phyloP scores from a whole-genome alignment of 2,329 filamentous ascomycete species.

The Coniochaeta sp. region DNA sequence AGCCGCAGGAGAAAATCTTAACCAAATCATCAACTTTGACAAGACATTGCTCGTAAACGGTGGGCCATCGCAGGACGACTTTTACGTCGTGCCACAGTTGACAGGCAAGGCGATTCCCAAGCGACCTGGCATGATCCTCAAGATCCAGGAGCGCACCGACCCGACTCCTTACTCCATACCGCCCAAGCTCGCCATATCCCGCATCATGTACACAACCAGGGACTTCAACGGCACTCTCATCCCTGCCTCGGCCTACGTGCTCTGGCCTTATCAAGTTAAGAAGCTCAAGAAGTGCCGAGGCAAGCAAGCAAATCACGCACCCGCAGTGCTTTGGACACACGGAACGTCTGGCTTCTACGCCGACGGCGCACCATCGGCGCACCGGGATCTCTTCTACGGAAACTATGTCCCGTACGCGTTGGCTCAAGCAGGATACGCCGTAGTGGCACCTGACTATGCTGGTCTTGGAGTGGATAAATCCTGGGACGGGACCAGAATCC shows the following conservation, averaged over 20 bases:
- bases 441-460: slow-evolving; percentile 37
- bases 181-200: slow-evolving; percentile 33
- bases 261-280: slow-evolving; percentile 36
- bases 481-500: slow-evolving; percentile 23
- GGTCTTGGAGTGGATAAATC: slow-evolving; percentile 30
- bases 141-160: slow-evolving; percentile 30
- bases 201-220: slow-evolving; percentile 38
- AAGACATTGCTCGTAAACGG: too few relatives aligned
- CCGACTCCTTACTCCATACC: slow-evolving; percentile 30
- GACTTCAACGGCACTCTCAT: slow-evolving; percentile 35
- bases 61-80: too few relatives aligned
- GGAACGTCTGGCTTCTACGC: slow-evolving; percentile 33
- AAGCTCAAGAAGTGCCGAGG: slow-evolving; percentile 4
- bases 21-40: too few relatives aligned
- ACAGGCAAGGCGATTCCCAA: too few relatives aligned
- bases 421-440: slow-evolving; percentile 34
- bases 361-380: slow-evolving; percentile 30
- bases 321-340: slow-evolving; percentile 34
- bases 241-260: slow-evolving; percentile 40
- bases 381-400: slow-evolving; percentile 32
- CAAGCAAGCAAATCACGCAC: slow-evolving; percentile 9
- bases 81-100: too few relatives aligned
- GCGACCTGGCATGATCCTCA: slow-evolving; percentile 19
- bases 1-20: too few relatives aligned
- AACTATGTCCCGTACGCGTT: slow-evolving; percentile 30